Conservation (phyloP, 257 asterid genomes). For the Forsythia suspensa region DNA sequence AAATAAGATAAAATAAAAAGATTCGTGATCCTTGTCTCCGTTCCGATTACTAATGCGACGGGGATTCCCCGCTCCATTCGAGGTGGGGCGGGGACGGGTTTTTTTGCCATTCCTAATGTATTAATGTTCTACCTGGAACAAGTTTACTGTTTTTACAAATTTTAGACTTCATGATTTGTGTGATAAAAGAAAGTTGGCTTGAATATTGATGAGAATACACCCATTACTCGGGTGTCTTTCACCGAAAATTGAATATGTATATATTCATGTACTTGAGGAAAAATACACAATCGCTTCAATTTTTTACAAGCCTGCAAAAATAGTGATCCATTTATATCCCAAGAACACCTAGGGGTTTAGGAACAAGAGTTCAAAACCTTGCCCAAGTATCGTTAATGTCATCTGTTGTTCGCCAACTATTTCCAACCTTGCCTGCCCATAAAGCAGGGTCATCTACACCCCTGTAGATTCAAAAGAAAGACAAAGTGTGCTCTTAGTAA, state of each 20-base stretch:
- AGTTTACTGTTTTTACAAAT: neutral
- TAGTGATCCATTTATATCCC: neutral
- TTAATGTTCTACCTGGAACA: neutral
- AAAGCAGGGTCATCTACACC: slow-evolving; percentile 87
- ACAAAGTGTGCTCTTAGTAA: slow-evolving; percentile 3
- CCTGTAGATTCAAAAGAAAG: slow-evolving; percentile 44
- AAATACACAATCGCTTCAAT: neutral
- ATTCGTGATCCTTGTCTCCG: no score
- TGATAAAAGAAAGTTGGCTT: neutral
- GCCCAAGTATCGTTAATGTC: slow-evolving; percentile 96
- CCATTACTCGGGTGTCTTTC: neutral
- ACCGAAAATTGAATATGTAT: neutral
- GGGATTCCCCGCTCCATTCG: no score
- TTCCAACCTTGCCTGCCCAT: slow-evolving; percentile 88
- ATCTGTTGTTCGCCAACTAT: slow-evolving; percentile 96
- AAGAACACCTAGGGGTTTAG: slow-evolving; percentile 3
- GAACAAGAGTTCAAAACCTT: slow-evolving; percentile 49
- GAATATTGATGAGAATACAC: neutral
- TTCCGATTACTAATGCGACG: no score
- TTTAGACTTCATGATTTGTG: neutral
- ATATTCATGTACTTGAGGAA: neutral
- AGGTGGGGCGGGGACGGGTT: no score
- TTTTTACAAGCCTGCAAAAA: neutral
- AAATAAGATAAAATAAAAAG: no score
- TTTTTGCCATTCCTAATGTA: no score